Percentiles rank a stretch among this genome's conserved stretches.
These are phyloP conservation scores for Rhizopogon roseolus DNA, from an alignment of 768 basidiomycete species.

Conservation along the genomic window DNA sequence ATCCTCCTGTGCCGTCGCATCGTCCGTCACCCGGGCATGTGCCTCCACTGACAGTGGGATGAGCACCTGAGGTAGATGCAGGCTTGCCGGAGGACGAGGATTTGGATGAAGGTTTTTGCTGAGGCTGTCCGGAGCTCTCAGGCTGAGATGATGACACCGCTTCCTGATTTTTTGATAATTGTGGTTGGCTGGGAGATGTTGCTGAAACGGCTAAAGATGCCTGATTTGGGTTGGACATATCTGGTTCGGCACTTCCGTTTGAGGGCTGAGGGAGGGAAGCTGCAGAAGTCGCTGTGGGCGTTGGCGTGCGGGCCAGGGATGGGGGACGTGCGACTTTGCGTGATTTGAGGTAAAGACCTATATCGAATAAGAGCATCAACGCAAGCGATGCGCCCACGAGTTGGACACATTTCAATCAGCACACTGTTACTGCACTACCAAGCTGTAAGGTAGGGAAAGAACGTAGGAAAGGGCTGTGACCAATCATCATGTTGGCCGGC, in stretches of 20 bases:
- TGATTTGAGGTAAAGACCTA: slow-evolving; percentile 85
- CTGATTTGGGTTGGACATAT: slow-evolving; percentile 33
- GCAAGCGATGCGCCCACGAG: slow-evolving; percentile 31
- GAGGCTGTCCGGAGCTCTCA: slow-evolving; percentile 19
- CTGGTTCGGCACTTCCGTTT: slow-evolving; percentile 29
- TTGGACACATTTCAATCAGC: slow-evolving; percentile 36
- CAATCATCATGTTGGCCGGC: slow-evolving; percentile 30
- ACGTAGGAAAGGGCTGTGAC: slow-evolving; percentile 23
- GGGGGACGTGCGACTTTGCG: slow-evolving; percentile 71
- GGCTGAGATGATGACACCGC: slow-evolving; percentile 21
- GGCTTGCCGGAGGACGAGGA: slow-evolving; percentile 22
- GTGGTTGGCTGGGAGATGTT: slow-evolving; percentile 16
- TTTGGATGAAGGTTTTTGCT: slow-evolving; percentile 22
- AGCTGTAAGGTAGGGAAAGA: slow-evolving; percentile 26
- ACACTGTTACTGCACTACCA: slow-evolving; percentile 29
- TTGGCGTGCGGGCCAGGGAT: slow-evolving; percentile 42
- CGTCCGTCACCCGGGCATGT: slow-evolving; percentile 99
- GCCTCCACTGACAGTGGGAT: slow-evolving; percentile 34
- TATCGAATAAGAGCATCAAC: slow-evolving; percentile 26
- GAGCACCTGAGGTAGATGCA: slow-evolving; percentile 26
- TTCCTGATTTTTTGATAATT: slow-evolving; percentile 27
- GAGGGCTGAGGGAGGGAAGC: slow-evolving; percentile 24
- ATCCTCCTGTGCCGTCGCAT: slow-evolving; percentile 96
- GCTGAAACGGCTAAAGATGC: slow-evolving; percentile 27
- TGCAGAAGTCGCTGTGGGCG: slow-evolving; percentile 27